phyloP scores from a whole-genome alignment of 176 grass and related monocot genomes.

The Pharus latifolius region DNA sequence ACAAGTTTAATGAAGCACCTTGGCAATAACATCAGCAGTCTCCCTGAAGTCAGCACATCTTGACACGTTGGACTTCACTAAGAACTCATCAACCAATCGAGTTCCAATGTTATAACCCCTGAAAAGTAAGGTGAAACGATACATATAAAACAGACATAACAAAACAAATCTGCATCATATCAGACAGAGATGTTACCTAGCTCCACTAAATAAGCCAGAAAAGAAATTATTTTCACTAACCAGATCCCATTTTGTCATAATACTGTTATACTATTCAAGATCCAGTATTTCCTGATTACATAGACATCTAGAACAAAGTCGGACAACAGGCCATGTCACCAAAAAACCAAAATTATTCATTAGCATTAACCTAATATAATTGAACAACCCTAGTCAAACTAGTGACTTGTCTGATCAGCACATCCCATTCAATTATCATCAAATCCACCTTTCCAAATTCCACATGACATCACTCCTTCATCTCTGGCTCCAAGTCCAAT shows the following conservation, averaged over 20 bases:
- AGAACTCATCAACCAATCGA: constrained; percentile 87
- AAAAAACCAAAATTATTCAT: too few relatives aligned
- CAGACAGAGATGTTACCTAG: not conserved
- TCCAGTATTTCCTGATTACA: not conserved
- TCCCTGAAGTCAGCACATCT: constrained; percentile 96
- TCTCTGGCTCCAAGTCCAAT: too few relatives aligned
- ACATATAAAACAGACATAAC: not conserved
- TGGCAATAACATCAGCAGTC: constrained; percentile 92
- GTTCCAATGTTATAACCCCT: constrained; percentile 99
- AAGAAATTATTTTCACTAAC: not conserved
- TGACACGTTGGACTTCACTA: constrained; percentile 91
- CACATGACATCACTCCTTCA: too few relatives aligned
- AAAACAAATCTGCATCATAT: too few relatives aligned
- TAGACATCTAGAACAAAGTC: too few relatives aligned
- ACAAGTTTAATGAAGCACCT: constrained; percentile 36
- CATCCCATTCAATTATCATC: too few relatives aligned
- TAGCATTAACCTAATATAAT: too few relatives aligned
- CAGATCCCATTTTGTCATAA: not conserved
- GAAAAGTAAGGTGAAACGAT: too few relatives aligned
- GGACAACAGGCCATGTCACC: too few relatives aligned
- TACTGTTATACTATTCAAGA: constrained; percentile 1
- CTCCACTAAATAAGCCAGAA: not conserved
- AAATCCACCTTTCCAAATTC: too few relatives aligned
- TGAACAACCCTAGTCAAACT: too few relatives aligned
- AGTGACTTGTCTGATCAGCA: too few relatives aligned